Conservation (phyloP, 2,329 filamentous ascomycete species). For the Pseudocercospora eumusae region DNA sequence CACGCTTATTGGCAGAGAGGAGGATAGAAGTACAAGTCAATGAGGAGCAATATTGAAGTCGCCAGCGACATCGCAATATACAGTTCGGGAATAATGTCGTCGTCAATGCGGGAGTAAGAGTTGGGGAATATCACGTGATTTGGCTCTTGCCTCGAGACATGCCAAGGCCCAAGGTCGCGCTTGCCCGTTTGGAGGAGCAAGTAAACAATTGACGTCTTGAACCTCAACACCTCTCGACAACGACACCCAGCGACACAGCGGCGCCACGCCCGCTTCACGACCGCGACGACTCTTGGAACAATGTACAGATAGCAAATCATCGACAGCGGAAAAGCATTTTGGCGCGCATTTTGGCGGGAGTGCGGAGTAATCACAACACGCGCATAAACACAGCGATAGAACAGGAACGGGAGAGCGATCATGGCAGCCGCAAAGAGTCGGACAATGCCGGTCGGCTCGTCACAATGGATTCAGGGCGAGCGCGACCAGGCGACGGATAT, state of each 20-base stretch:
- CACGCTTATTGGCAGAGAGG: not conserved
- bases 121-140: not conserved
- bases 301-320: slow-evolving; percentile 27
- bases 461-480: slow-evolving; percentile 80
- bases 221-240: not conserved
- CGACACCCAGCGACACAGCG: slow-evolving; percentile 13
- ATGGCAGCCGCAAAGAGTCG: slow-evolving; percentile 33
- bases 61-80: slow-evolving; percentile 8
- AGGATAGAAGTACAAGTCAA: not conserved
- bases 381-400: slow-evolving; percentile 6
- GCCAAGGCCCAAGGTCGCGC: not conserved
- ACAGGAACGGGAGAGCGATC: slow-evolving; percentile 21
- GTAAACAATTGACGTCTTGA: not conserved
- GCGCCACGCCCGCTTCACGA: slow-evolving; percentile 14
- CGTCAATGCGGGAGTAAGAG: not conserved
- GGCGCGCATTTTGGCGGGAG: slow-evolving; percentile 17
- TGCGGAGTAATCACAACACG: slow-evolving; percentile 22
- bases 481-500: slow-evolving; percentile 75
- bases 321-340: slow-evolving; percentile 14
- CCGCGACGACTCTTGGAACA: slow-evolving; percentile 19
- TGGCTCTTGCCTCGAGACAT: not conserved
- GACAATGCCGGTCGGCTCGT: slow-evolving; percentile 36
- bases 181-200: not conserved
- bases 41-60: not conserved
- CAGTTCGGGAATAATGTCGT: slow-evolving; percentile 1